These are phyloP conservation scores for Fusarium caatingaense DNA, from an alignment of 2,329 filamentous ascomycete species.

Conservation along the genomic window DNA sequence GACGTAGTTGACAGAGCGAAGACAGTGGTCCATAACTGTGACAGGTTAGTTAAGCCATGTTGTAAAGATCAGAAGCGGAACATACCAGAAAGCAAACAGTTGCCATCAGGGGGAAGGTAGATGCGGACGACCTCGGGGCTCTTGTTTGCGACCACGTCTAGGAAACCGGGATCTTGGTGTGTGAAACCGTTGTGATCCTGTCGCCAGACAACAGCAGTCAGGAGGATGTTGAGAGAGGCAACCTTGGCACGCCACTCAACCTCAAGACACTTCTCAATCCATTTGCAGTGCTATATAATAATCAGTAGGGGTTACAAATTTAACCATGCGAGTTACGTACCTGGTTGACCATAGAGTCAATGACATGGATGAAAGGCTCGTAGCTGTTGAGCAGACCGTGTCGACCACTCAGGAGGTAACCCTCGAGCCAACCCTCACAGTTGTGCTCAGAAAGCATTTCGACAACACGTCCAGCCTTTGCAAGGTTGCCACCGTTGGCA, in stretches of 20 bases:
- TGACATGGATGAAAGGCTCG: conserved; percentile 85
- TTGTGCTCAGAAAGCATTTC: conserved; percentile 88
- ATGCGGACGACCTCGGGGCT: conserved; percentile 83
- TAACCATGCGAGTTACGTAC: conserved; percentile 45
- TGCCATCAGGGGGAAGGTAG: conserved; percentile 83
- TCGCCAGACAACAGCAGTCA: conserved; percentile 83
- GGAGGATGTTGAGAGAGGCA: conserved; percentile 81
- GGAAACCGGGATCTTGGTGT: conserved; percentile 83
- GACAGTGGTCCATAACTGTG: conserved; percentile 77
- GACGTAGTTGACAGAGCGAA: conserved; percentile 80
- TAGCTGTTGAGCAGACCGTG: conserved; percentile 84
- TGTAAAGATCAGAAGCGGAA: neutral
- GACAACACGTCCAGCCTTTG: conserved; percentile 77
- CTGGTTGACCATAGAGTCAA: conserved; percentile 87
- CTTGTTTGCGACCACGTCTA: conserved; percentile 84
- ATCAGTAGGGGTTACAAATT: conserved; percentile 15
- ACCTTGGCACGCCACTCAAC: conserved; percentile 81
- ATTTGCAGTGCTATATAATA: conserved; percentile 75
- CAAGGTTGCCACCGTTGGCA: conserved; percentile 77
- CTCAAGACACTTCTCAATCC: conserved; percentile 84
- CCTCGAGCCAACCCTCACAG: conserved; percentile 83
- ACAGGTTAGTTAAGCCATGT: conserved; percentile 25
- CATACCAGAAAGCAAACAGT: conserved; percentile 74
- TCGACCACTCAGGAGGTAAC: conserved; percentile 79
- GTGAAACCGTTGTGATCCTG: conserved; percentile 89